A percentile compares a stretch with the other conserved stretches of the same genome.
These are phyloP conservation scores for Helichrysum umbraculigerum DNA, from an alignment of 129 eudicot species.

Conservation along the genomic window DNA sequence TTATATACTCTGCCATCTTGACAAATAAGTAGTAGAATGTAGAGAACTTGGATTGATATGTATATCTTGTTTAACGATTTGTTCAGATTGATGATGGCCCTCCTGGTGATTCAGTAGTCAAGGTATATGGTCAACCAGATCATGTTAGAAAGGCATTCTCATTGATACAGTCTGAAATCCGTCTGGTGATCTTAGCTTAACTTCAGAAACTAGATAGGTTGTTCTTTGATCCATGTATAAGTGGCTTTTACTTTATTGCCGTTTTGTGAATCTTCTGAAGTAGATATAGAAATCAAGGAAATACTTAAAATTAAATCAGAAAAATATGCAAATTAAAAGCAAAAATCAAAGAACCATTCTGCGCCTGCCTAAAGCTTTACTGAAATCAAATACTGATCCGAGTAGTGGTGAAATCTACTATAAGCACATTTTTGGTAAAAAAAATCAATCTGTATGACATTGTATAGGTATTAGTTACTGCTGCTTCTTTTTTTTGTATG, in stretches of 20 bases:
- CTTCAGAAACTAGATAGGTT: neutral
- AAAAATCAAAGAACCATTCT: neutral
- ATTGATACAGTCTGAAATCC: neutral
- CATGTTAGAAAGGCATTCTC: neutral
- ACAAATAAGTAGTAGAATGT: neutral
- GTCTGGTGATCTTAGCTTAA: neutral
- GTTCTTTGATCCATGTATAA: too few species aligned
- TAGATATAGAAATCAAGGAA: neutral
- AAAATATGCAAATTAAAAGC: neutral
- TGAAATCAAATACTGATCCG: neutral
- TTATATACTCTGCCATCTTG: neutral
- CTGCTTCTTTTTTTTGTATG: neutral
- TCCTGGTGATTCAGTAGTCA: neutral
- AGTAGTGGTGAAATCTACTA: neutral
- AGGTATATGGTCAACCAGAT: neutral
- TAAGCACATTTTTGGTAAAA: neutral
- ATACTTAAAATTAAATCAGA: neutral
- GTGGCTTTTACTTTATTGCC: neutral
- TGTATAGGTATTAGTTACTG: neutral
- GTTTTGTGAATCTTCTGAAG: neutral
- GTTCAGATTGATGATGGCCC: neutral
- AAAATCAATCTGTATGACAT: too few species aligned
- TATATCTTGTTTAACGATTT: too few species aligned
- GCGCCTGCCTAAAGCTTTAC: neutral
- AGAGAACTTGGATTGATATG: neutral